Percentiles rank a stretch among this genome's conserved stretches.
These are phyloP conservation scores for Neurospora tetrasperma DNA, from an alignment of 495 filamentous ascomycete genomes.

Conservation along the genomic window DNA sequence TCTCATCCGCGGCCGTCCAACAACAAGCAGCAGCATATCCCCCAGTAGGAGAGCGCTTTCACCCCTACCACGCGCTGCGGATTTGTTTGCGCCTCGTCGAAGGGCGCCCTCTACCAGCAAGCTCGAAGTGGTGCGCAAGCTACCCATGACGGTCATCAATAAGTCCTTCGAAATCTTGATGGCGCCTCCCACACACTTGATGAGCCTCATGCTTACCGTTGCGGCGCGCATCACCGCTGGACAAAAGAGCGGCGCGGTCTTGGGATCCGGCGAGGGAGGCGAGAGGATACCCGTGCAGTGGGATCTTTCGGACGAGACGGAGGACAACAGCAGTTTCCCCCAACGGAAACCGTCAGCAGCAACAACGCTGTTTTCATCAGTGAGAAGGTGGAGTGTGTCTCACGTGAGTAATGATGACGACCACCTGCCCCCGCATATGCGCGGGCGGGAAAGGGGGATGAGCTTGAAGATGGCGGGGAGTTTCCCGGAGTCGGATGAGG, in stretches of 20 bases:
- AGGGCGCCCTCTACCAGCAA: constrained; percentile 7
- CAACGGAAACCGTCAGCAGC: constrained; percentile 10
- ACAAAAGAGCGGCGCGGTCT: constrained; percentile 42
- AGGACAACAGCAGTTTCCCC: constrained; percentile 14
- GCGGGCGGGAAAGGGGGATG: neutral
- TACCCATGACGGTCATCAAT: constrained; percentile 58
- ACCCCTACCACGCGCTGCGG: constrained; percentile 56
- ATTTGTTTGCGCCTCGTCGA: constrained; percentile 47
- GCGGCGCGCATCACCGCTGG: constrained; percentile 64
- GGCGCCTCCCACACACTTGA: constrained; percentile 62
- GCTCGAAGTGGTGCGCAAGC: constrained; percentile 36
- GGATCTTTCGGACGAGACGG: constrained; percentile 42
- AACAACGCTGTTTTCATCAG: constrained; percentile 5
- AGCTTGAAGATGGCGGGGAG: constrained; percentile 18
- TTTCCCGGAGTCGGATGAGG: constrained; percentile 19
- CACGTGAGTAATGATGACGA: neutral
- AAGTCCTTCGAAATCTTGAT: constrained; percentile 68
- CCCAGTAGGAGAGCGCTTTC: constrained; percentile 55
- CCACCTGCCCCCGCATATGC: neutral
- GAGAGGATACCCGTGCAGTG: constrained; percentile 44
- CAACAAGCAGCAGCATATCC: constrained; percentile 27
- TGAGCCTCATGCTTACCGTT: constrained; percentile 68
- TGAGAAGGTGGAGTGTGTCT: neutral
- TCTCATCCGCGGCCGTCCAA: constrained; percentile 19
- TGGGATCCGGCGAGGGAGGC: constrained; percentile 36